These are phyloP conservation scores for Ceratobasidium sp. DNA, from an alignment of 1,284 basidiomycete species.

Conservation along the genomic window DNA sequence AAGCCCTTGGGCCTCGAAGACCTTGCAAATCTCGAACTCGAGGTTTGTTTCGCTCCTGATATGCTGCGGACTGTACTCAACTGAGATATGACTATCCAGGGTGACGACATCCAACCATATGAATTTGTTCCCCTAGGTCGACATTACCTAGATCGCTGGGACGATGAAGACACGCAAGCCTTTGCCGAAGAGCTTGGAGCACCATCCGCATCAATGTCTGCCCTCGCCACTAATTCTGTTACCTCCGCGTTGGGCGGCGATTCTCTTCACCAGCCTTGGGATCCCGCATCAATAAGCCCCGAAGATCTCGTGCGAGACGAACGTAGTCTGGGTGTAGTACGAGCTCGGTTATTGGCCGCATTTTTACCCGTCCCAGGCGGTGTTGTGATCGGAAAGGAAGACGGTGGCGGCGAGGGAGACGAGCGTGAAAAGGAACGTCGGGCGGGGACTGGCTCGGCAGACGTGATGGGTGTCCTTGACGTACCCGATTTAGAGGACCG, in stretches of 20 bases:
- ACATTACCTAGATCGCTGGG: conserved; percentile 42
- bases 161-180: conserved; percentile 39
- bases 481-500: conserved; percentile 39
- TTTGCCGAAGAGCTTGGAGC: conserved; percentile 36
- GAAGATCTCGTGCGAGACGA: conserved; percentile 30
- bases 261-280: conserved; percentile 26
- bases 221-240: not conserved
- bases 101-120: conserved; percentile 40
- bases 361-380: conserved; percentile 26
- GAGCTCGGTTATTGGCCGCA: conserved; percentile 24
- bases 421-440: conserved; percentile 27
- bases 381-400: conserved; percentile 21
- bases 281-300: conserved; percentile 19
- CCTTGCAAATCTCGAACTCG: conserved; percentile 40
- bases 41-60: conserved; percentile 28
- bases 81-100: conserved; percentile 25
- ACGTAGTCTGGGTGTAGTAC: conserved; percentile 22
- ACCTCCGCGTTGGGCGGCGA: conserved; percentile 20
- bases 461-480: conserved; percentile 19
- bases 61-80: not conserved
- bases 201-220: conserved; percentile 19
- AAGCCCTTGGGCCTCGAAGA: conserved; percentile 42
- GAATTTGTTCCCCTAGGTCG: conserved; percentile 37
- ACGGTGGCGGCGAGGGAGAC: conserved; percentile 29
- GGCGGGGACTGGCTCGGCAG: conserved; percentile 5